Conservation (phyloP, 768 basidiomycete genomes). For the Fomitopsis pulvina region DNA sequence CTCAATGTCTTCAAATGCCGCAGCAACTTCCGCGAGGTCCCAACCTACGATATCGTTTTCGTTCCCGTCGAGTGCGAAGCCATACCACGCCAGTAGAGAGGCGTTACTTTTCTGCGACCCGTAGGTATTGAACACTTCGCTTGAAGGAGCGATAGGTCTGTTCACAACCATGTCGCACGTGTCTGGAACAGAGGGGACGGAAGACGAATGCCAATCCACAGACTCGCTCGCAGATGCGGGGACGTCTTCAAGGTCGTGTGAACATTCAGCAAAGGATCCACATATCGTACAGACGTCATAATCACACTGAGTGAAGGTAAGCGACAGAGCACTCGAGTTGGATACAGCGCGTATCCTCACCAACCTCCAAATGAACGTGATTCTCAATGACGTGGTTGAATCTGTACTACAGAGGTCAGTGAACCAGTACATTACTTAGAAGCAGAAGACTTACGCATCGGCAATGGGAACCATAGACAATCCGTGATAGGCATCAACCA, state of each 20-base stretch:
- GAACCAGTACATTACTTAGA: constrained; percentile 6
- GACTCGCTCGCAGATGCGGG: background rate
- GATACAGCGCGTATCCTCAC: constrained; percentile 3
- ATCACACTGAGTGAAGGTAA: constrained; percentile 24
- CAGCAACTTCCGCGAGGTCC: constrained; percentile 9
- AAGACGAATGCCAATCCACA: background rate
- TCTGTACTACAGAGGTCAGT: constrained; percentile 13
- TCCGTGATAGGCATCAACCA: constrained; percentile 40
- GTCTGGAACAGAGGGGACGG: constrained; percentile 10
- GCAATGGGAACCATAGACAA: constrained; percentile 43
- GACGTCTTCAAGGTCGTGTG: constrained; percentile 27
- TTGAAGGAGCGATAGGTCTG: constrained; percentile 17
- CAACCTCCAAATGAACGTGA: constrained; percentile 33
- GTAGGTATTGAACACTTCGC: constrained; percentile 39
- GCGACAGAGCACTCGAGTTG: background rate
- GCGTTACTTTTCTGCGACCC: constrained; percentile 30
- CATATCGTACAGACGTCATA: constrained; percentile 34
- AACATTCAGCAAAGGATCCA: constrained; percentile 31
- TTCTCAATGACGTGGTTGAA: constrained; percentile 33
- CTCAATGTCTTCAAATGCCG: background rate
- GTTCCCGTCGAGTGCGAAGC: constrained; percentile 35
- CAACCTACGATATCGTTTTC: constrained; percentile 24
- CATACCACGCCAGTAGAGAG: constrained; percentile 32
- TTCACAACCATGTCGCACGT: constrained; percentile 35
- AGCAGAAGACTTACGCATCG: constrained; percentile 31